A percentile compares a stretch with the other conserved stretches of the same genome.
Conservation (phyloP, 495 filamentous ascomycete genomes). For the Penicillium arizonense region DNA sequence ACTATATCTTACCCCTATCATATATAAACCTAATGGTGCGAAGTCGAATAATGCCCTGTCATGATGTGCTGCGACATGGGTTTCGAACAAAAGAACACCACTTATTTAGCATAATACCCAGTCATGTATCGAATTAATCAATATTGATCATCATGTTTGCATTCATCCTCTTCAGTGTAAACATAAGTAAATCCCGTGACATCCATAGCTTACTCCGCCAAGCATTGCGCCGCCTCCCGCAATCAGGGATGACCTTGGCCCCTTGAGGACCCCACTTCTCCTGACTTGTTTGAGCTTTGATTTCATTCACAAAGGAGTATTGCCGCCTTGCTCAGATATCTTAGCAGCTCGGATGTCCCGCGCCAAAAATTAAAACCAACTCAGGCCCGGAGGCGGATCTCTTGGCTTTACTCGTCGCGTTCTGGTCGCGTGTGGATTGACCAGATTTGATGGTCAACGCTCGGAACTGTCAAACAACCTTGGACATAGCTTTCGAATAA, state of each 20-base stretch:
- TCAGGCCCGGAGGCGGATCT: too few species aligned
- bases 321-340: not conserved
- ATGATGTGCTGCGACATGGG: constrained; percentile 24
- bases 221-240: not conserved
- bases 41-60: constrained; percentile 18
- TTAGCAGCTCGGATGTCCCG: too few species aligned
- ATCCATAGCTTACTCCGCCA: constrained; percentile 1
- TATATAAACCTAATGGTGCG: constrained; percentile 23
- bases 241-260: constrained; percentile 2
- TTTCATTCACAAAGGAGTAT: not conserved
- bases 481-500: too few species aligned
- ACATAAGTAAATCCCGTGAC: not conserved
- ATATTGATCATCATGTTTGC: constrained; percentile 1
- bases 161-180: not conserved
- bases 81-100: constrained; percentile 15
- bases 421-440: not conserved
- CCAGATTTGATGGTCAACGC: not conserved
- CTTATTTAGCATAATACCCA: constrained; percentile 33
- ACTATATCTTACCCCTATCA: constrained; percentile 5
- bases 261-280: constrained; percentile 9
- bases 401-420: not conserved
- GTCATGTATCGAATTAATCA: constrained; percentile 7
- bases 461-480: not conserved
- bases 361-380: too few species aligned
- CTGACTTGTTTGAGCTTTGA: constrained; percentile 1